Conservation (phyloP, 257 asterid species). For the Lithospermum erythrorhizon region DNA sequence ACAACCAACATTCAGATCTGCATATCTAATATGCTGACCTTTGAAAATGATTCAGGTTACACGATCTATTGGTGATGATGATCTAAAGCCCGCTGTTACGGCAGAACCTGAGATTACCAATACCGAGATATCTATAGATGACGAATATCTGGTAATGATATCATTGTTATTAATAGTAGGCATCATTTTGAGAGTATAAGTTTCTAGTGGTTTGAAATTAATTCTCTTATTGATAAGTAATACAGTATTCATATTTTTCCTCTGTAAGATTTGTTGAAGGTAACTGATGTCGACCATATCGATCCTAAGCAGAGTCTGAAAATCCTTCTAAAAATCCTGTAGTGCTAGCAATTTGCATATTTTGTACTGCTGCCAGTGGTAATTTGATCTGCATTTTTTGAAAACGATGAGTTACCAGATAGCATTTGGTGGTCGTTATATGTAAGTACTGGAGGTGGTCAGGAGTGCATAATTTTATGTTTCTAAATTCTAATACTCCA, state of each 20-base stretch:
- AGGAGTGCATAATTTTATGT: background rate
- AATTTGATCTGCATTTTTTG: background rate
- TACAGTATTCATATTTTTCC: background rate
- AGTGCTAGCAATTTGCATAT: too few species aligned
- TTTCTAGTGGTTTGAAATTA: background rate
- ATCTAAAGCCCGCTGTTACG: constrained; percentile 90
- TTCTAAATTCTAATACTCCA: background rate
- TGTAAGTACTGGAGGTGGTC: too few species aligned
- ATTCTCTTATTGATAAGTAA: background rate
- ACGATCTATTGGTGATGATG: constrained; percentile 93
- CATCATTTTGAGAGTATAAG: background rate
- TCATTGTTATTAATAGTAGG: background rate
- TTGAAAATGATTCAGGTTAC: constrained; percentile 45
- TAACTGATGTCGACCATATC: background rate
- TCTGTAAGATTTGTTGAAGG: background rate
- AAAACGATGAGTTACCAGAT: background rate
- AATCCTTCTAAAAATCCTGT: too few species aligned
- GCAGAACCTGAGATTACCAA: constrained; percentile 93
- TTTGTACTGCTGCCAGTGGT: too few species aligned
- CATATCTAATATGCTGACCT: background rate
- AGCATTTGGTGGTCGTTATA: too few species aligned
- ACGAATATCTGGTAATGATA: constrained; percentile 67
- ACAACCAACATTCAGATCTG: background rate
- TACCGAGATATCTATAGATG: constrained; percentile 49
- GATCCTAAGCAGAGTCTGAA: too few species aligned